phyloP scores from a whole-genome alignment of 2,329 filamentous ascomycete species.

The Beauveria australis region DNA sequence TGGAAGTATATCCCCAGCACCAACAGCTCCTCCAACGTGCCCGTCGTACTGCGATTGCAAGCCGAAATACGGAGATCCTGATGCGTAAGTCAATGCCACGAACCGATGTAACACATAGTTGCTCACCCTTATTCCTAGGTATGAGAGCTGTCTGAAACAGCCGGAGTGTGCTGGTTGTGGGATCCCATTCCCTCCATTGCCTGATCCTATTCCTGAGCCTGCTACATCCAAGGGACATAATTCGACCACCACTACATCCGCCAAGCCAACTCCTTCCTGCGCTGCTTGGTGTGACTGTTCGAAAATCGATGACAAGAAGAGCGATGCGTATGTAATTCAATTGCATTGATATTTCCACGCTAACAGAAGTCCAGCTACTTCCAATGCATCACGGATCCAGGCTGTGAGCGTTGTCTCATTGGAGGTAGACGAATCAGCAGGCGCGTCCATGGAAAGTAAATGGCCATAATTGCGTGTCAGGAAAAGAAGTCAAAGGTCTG shows the following conservation, averaged over 20 bases:
- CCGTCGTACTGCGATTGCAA: constrained; percentile 7
- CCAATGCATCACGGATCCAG: constrained; percentile 21
- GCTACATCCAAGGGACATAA: constrained; percentile 14
- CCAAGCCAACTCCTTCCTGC: constrained; percentile 11
- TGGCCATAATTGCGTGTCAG: neutral
- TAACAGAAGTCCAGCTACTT: constrained; percentile 17
- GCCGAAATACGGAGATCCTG: constrained; percentile 7
- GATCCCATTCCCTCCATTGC: constrained; percentile 2
- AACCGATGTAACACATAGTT: neutral
- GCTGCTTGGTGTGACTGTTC: constrained; percentile 20
- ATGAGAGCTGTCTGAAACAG: constrained; percentile 1
- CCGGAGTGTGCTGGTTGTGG: constrained; percentile 9
- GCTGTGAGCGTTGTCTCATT: constrained; percentile 18
- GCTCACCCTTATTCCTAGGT: neutral
- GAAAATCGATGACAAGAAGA: constrained; percentile 19
- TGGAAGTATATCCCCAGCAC: neutral
- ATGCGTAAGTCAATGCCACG: neutral
- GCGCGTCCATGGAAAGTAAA: neutral
- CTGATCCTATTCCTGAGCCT: neutral
- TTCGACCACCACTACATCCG: neutral
- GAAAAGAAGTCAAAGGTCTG: neutral
- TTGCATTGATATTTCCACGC: neutral
- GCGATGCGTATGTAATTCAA: constrained; percentile 16
- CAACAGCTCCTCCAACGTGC: constrained; percentile 1
- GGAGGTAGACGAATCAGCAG: neutral